Percentiles rank a stretch among this genome's conserved stretches.
Conservation (phyloP, 495 filamentous ascomycete genomes). For the Penicillium flavigenum region DNA sequence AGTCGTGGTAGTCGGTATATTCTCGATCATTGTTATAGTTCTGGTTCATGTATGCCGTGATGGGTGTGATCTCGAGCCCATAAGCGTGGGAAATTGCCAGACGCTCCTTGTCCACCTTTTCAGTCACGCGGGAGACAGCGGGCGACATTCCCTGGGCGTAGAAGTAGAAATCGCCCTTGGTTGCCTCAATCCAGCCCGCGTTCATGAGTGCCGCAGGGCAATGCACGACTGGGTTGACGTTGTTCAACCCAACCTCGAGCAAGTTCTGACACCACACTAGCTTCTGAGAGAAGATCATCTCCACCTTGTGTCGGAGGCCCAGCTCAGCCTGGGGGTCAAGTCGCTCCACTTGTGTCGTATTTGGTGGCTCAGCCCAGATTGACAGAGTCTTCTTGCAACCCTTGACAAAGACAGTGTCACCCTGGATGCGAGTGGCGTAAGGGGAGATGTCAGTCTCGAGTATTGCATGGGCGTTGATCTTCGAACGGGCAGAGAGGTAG, state of each 20-base stretch:
- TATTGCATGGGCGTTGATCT: conserved; percentile 19
- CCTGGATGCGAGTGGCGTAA: conserved; percentile 18
- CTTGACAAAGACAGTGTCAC: conserved; percentile 18
- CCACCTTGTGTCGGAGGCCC: conserved; percentile 14
- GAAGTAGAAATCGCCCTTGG: conserved; percentile 25
- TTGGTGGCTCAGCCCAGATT: conserved; percentile 21
- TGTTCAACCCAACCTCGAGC: conserved; percentile 23
- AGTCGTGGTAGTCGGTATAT: conserved; percentile 20
- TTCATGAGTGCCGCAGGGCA: conserved; percentile 24
- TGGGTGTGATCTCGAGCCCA: conserved; percentile 15
- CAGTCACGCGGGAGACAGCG: conserved; percentile 19
- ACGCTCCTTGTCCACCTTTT: conserved; percentile 19
- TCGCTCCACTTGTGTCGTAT: conserved; percentile 13
- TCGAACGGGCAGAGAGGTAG: conserved; percentile 22
- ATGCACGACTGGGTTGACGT: conserved; percentile 25
- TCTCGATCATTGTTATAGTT: conserved; percentile 19
- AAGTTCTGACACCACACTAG: conserved; percentile 19
- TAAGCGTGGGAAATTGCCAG: conserved; percentile 21
- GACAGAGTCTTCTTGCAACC: conserved; percentile 20
- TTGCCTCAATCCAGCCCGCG: conserved; percentile 23
- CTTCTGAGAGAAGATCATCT: conserved; percentile 20
- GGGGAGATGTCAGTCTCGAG: conserved; percentile 25
- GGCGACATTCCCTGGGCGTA: conserved; percentile 24
- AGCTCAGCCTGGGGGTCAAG: conserved; percentile 11
- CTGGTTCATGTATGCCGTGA: conserved; percentile 23